phyloP scores from a whole-genome alignment of 2,329 filamentous ascomycete genomes.

The Alternaria atra region DNA sequence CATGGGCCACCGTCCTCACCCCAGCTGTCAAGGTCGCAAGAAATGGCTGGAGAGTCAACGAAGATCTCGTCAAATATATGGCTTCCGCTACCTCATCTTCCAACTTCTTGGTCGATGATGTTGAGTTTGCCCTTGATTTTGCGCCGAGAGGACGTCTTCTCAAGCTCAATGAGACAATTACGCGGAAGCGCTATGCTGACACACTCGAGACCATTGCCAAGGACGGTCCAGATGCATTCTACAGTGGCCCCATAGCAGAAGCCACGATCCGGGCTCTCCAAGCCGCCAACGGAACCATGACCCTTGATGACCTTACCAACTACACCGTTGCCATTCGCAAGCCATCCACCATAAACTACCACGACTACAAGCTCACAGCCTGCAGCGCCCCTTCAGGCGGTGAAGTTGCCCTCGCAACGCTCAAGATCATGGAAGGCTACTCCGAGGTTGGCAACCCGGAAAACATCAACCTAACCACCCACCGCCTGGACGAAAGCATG shows the following conservation, averaged over 20 bases:
- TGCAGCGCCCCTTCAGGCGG: conserved; percentile 81
- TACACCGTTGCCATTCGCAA: conserved; percentile 75
- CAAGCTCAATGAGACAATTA: conserved; percentile 78
- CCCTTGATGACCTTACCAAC: conserved; percentile 75
- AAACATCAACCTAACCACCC: conserved; percentile 73
- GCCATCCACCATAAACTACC: conserved; percentile 63
- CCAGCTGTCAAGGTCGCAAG: conserved; percentile 77
- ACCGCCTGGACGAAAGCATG: conserved; percentile 87
- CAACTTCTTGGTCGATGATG: conserved; percentile 78
- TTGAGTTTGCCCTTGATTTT: conserved; percentile 87
- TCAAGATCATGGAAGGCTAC: conserved; percentile 87
- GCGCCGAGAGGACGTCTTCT: conserved; percentile 81
- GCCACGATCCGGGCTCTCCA: conserved; percentile 76
- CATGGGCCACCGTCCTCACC: conserved; percentile 70
- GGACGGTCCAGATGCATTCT: conserved; percentile 77
- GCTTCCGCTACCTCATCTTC: conserved; percentile 55
- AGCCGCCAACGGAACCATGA: conserved; percentile 82
- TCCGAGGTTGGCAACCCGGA: conserved; percentile 66
- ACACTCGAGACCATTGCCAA: conserved; percentile 81
- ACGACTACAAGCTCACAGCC: conserved; percentile 74
- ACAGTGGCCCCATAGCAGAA: conserved; percentile 75
- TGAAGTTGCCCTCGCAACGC: conserved; percentile 74
- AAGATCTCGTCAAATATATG: conserved; percentile 81
- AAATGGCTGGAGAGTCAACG: conserved; percentile 67
- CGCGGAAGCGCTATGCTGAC: conserved; percentile 79